Evolutionary conservation across 83 land plant species (phyloP).

Genomic region (Picea abies): DNA sequence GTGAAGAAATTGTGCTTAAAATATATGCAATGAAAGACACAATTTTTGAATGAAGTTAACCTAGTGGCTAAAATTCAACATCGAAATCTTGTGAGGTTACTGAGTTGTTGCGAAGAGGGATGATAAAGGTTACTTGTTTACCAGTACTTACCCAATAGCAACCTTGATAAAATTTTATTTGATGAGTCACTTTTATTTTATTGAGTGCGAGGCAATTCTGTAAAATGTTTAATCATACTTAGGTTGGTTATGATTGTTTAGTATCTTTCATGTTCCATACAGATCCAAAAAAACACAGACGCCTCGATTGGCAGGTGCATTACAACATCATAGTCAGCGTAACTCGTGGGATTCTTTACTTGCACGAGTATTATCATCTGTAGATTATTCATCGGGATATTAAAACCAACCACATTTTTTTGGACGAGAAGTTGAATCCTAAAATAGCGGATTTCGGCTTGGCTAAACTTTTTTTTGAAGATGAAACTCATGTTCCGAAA

Average conservation of each 20-base stretch:
- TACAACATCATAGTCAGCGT: not conserved
- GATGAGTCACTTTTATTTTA: no score
- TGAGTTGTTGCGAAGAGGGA: no score
- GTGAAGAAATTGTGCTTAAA: conserved; percentile 11
- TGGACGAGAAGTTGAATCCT: conserved; percentile 10
- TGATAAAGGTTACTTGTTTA: no score
- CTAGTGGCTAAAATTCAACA: conserved; percentile 15
- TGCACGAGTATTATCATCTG: not conserved
- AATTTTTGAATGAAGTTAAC: conserved; percentile 21
- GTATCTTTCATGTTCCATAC: not conserved
- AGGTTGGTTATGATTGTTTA: no score
- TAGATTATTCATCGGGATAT: conserved; percentile 10
- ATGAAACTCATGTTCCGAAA: not conserved
- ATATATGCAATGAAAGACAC: conserved; percentile 13
- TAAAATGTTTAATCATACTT: no score
- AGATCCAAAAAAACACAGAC: not conserved
- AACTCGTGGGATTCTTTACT: not conserved
- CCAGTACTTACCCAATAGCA: no score
- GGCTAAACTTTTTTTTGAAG: not conserved
- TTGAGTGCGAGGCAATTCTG: no score
- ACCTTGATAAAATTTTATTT: no score
- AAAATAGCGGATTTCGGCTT: conserved; percentile 13
- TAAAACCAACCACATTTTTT: conserved; percentile 8
- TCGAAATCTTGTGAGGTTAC: conserved; percentile 6
- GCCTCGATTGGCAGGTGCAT: not conserved